Evolutionary conservation across 2,329 filamentous ascomycete genomes (phyloP), one percentile per base, ranked within the genome.

Genomic region (Ophiostoma montium): DNA sequence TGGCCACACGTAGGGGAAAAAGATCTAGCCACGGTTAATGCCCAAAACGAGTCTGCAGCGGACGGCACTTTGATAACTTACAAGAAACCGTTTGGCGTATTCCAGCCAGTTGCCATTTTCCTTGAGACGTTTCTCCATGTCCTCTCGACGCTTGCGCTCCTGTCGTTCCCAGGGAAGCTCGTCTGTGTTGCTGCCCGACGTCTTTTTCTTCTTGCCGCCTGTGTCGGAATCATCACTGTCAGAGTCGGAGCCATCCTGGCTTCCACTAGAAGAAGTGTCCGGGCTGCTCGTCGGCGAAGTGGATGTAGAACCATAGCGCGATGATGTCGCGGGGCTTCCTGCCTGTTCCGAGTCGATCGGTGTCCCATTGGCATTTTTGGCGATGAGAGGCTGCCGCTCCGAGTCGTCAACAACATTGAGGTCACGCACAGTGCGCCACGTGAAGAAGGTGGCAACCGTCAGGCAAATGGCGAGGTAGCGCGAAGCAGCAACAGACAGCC

Each of bases 1-100:
- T 1, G 88, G 87, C 78, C 84, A 89, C 18, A 94, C 69, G 59
- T 87, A 85, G 0, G 85, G 86, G 27, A 89, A 68, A 61, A 94
- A 82, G 33, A 90, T 66, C 76, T 82, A 19, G 5, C 30, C 8
- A 13, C 10, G 16, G 44, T 52, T 33, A 53, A 43, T 35, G 11
- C 12, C 15, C 16, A 50, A 2, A 42, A 31, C n/a, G n/a, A n/a
- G n/a, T n/a, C n/a, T 18, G n/a, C 2, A 19, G 23, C 3, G 23
- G 36, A 30, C 31, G 15, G 13, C 15, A 15, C 19, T 15, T 32
- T 33, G 23, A 32, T 18, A 23, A 53, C 65, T 51, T 62, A 73
- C 76, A 58, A 71, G 69, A 64, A 88, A 94, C 6, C 81, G 77
- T 59, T 83, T 86, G 27, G 81, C 70, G 58, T 92, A 92, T 39